Percentiles rank a stretch among this genome's conserved stretches.
Conservation (phyloP, 345 rosid genomes). For the Erodium maritimum region DNA sequence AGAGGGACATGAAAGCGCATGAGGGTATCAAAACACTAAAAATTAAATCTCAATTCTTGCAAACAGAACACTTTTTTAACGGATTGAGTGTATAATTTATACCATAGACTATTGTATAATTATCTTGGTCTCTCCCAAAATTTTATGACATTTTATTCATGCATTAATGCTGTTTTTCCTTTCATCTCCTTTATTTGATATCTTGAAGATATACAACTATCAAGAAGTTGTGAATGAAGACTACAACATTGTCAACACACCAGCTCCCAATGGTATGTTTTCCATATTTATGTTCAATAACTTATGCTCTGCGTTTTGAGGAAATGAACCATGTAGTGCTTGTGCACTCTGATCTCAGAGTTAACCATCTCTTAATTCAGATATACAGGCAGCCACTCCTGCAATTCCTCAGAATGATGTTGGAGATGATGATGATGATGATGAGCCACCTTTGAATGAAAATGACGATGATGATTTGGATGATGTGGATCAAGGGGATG, state of each 20-base stretch:
- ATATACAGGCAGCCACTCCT: slow-evolving; percentile 71
- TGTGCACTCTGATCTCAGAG: too few species aligned
- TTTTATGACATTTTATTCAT: too few species aligned
- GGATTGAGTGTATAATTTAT: too few species aligned
- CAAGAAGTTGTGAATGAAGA: slow-evolving; percentile 84
- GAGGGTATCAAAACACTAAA: too few species aligned
- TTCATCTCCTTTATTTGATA: slow-evolving; percentile 2
- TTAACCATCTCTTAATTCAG: slow-evolving; percentile 27
- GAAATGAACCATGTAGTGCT: too few species aligned
- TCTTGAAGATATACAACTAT: slow-evolving; percentile 73
- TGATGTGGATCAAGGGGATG: slow-evolving; percentile 81
- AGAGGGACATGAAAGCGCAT: too few species aligned
- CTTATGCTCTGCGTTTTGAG: neutral
- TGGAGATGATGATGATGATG: slow-evolving; percentile 57
- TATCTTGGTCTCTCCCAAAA: too few species aligned
- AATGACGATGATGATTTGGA: slow-evolving; percentile 92
- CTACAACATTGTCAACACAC: slow-evolving; percentile 73
- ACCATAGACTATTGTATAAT: neutral
- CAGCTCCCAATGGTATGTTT: slow-evolving; percentile 69
- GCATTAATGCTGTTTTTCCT: slow-evolving; percentile 7
- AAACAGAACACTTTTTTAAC: too few species aligned
- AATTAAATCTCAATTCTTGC: too few species aligned
- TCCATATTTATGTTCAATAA: neutral
- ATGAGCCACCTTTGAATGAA: slow-evolving; percentile 81
- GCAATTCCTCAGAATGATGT: slow-evolving; percentile 38